phyloP scores from a whole-genome alignment of 768 basidiomycete genomes.

The Hydnum rufescens region DNA sequence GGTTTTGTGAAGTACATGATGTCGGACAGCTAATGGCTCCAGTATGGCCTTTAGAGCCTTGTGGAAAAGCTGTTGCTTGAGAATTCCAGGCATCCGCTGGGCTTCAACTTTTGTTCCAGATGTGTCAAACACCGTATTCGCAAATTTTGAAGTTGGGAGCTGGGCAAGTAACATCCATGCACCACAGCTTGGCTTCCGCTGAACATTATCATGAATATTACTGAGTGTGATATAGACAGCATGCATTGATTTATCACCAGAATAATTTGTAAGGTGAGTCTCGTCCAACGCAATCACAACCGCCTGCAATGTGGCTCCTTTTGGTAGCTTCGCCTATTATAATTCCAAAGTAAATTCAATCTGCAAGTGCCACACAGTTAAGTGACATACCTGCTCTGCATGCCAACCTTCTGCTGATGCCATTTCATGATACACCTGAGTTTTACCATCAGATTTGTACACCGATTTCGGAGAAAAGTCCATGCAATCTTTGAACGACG shows the following conservation, averaged over 20 bases:
- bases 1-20: conserved; percentile 18
- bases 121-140: conserved; percentile 24
- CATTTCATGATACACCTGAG: no score
- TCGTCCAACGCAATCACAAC: conserved; percentile 30
- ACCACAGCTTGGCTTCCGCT: conserved; percentile 19
- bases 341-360: no score
- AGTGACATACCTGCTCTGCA: no score
- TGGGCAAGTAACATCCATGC: conserved; percentile 23
- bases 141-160: conserved; percentile 21
- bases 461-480: no score
- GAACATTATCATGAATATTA: conserved; percentile 24
- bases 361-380: no score
- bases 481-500: no score
- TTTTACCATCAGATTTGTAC: no score
- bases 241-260: conserved; percentile 24
- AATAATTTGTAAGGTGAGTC: conserved; percentile 22
- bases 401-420: no score
- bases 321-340: no score
- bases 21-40: conserved; percentile 16
- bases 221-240: conserved; percentile 29
- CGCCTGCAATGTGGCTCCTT: conserved; percentile 21
- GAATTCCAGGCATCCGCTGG: conserved; percentile 1
- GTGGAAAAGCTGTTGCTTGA: conserved; percentile 20
- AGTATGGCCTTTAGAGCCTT: conserved; percentile 19
- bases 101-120: conserved; percentile 6